Evolutionary conservation across 805 yeast species (phyloP).

Genomic region (Suhomyces vadensis): DNA sequence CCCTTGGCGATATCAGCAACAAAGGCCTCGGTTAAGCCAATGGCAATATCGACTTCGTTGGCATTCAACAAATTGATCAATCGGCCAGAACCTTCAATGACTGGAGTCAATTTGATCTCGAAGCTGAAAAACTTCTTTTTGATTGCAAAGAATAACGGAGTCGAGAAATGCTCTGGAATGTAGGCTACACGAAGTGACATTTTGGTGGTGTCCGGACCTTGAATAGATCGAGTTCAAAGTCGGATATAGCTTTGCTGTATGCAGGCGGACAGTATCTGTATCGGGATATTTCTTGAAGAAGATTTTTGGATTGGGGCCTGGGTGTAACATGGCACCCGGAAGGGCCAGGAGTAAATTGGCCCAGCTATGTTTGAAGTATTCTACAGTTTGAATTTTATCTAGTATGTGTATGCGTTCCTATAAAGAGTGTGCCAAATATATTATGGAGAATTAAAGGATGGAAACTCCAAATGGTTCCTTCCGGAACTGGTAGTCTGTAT

Average conservation of each 20-base stretch:
- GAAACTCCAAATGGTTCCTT: neutral
- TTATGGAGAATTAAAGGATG: neutral
- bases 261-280: no score
- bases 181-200: conserved; percentile 62
- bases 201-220: no score
- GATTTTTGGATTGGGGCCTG: no score
- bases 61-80: conserved; percentile 70
- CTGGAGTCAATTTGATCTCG: conserved; percentile 63
- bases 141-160: conserved; percentile 77
- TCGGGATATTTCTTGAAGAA: no score
- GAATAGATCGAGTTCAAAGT: no score
- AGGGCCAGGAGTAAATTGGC: no score
- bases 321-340: no score
- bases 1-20: conserved; percentile 80
- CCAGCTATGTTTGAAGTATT: no score
- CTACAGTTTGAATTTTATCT: neutral
- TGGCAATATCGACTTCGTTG: conserved; percentile 70
- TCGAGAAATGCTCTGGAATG: conserved; percentile 90
- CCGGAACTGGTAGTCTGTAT: no score
- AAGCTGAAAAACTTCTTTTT: conserved; percentile 57
- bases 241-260: no score
- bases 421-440: neutral
- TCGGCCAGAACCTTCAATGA: conserved; percentile 86
- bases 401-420: neutral
- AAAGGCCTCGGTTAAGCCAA: conserved; percentile 91